Evolutionary conservation across 192 early-diverging fungal genomes (phyloP), one percentile per base, ranked within the genome.

Genomic region (Mortierella hygrophila): DNA sequence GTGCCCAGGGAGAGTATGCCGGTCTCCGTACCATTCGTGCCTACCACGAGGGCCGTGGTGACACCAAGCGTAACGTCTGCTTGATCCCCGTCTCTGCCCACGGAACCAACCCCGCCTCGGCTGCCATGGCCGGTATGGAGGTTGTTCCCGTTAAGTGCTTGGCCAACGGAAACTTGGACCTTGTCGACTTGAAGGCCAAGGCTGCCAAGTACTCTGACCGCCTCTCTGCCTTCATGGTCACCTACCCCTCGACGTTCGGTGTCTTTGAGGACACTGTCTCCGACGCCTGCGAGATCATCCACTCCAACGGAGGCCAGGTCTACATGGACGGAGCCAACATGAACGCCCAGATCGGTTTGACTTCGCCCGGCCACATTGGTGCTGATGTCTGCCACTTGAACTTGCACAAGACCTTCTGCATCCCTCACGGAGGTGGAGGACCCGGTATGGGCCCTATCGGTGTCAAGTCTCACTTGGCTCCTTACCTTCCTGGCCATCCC

Each of bases 351-450:
- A 95, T 96, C 69, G 95, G 95, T 70, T 92, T 94, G 74, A 95
- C 94, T 70, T 95, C 93, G 65, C 96, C 96, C 72, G 98, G 94
- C 49, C 96, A 98, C 77, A 99, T 99, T 85, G 98, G 98, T 52
- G 98, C 98, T 75, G 98, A 99, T 91, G 98, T 99, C 41, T 99
- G 98, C 91, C 98, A 99, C 88, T 91, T 99, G 90, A 99, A 99
- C 94, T 92, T 98, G 89, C 98, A 99, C 95, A 99, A 99, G 95
- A 99, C 98, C 29, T 96, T 99, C 91, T 97, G 95, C 74, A 99
- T 99, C 85, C 98, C 98, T 9, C 98, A 99, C 87, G 98, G 98
- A 87, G 98, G 98, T 70, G 98, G 98, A 89, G 98, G 98, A 60
- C 98, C 98, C 16, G 98, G 98, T 76, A 96, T 99, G 92, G 98